Percentiles rank a stretch among this genome's conserved stretches.
These are phyloP conservation scores for Colletotrichum sansevieriae DNA, from an alignment of 2,329 filamentous ascomycete genomes.

Conservation along the genomic window DNA sequence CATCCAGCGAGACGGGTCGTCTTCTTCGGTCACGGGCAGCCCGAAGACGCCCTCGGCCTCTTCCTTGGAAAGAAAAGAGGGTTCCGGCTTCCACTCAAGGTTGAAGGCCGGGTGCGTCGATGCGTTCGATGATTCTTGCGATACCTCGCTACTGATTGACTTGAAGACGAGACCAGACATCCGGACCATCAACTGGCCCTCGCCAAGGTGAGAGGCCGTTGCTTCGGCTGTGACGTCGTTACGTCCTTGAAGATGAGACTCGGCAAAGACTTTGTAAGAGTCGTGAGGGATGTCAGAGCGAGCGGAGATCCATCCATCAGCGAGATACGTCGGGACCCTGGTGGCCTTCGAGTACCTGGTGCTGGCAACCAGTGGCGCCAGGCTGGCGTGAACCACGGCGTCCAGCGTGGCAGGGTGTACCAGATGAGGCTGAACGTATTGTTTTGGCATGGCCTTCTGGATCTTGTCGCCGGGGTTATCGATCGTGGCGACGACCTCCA, in stretches of 20 bases:
- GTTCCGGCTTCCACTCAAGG: conserved; percentile 44
- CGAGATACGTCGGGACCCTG: conserved; percentile 33
- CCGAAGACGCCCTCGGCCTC: conserved; percentile 41
- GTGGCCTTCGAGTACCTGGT: conserved; percentile 10
- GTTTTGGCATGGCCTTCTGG: conserved; percentile 42
- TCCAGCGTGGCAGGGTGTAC: conserved; percentile 54
- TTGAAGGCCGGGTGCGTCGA: conserved; percentile 40
- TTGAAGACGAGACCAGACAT: conserved; percentile 44
- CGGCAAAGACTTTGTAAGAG: conserved; percentile 41
- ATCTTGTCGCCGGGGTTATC: conserved; percentile 16
- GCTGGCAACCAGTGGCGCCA: conserved; percentile 35
- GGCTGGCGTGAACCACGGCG: conserved; percentile 48
- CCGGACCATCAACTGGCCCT: conserved; percentile 38
- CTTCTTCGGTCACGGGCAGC: conserved; percentile 28
- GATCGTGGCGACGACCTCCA: conserved; percentile 30
- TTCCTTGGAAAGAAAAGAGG: conserved; percentile 38
- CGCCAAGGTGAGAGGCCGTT: conserved; percentile 37
- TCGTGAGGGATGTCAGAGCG: conserved; percentile 27
- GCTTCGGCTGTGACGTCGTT: conserved; percentile 39
- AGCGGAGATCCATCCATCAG: conserved; percentile 30
- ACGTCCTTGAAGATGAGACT: conserved; percentile 26
- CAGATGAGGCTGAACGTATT: conserved; percentile 47
- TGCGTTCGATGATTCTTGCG: conserved; percentile 1
- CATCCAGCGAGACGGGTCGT: conserved; percentile 43
- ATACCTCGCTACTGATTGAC: conserved; percentile 24